Evolutionary conservation across 805 yeast genomes (phyloP), one percentile per base, ranked within the genome.

Genomic region (Ogataea angusta): DNA sequence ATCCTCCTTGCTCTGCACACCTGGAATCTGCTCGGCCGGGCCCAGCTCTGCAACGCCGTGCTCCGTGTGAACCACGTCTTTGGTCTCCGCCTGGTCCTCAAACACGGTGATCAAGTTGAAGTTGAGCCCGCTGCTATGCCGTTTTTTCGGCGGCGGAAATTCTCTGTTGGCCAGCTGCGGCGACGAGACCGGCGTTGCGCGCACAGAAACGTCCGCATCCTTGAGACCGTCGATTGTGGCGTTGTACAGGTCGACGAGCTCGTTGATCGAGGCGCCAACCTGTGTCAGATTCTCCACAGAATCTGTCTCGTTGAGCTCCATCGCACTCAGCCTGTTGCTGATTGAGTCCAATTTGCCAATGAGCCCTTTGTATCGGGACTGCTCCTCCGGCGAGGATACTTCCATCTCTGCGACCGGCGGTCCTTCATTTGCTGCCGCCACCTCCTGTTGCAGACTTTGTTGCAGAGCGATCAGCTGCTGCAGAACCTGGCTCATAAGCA

Each of bases 91-190:
- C 9, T 28, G 40, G 21, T 49, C 53, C 38, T 47, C 48, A 25
- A 46, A 45, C 13, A 47, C 53, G 2, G 51, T 47, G 26, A 61
- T 48, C 25, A 61, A 39, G 30, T 59, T 56, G 42, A 61, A 52
- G 19, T 52, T 53, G 19, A 60, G 44, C 2, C 66, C 66, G 42
- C 62, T 60, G 35, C 63, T 57, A 17, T 51, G 43, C 29, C 65
- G 42, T 23, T 47, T 48, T 16, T 51, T 43, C 2, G 48, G 32
- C 2, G 32, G 25, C 6, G 39, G 41, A 12, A 42, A 34, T 24
- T 40, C 49, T 18, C 46, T 27, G 10, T 39, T 47, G 24, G 23
- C 12, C 10, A 26, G 10, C 10, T 36, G 36, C n/a, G 47, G 46
- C 12, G 47, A 42, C 5, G 41, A 34, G 8, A 43, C 28, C 15